These are phyloP conservation scores for Pleurotus sapidus DNA, from an alignment of 768 basidiomycete species.

Conservation along the genomic window DNA sequence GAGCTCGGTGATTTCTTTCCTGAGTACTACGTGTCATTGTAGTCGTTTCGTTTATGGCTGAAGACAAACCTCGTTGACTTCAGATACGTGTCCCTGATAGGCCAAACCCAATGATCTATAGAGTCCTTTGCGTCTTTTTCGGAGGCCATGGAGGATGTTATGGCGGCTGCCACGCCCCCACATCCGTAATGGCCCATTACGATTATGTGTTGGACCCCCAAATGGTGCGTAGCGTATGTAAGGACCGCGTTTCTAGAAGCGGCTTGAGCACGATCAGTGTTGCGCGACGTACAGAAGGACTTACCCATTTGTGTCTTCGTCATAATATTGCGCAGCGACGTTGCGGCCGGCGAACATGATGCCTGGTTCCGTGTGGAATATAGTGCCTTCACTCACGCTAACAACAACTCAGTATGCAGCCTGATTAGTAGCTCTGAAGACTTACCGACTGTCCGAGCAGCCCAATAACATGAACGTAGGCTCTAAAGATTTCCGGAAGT, in stretches of 20 bases:
- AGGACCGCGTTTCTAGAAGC: constrained; percentile 16
- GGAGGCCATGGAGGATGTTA: constrained; percentile 8
- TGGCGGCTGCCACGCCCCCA: constrained; percentile 19
- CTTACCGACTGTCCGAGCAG: constrained; percentile 21
- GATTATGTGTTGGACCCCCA: constrained; percentile 19
- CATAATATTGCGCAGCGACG: constrained; percentile 18
- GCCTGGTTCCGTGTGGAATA: constrained; percentile 20
- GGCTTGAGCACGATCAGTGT: neutral
- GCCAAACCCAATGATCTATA: constrained; percentile 20
- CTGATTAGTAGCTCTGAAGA: no score
- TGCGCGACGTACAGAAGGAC: neutral
- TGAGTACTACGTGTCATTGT: neutral
- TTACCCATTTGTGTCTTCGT: constrained; percentile 16
- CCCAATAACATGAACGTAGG: constrained; percentile 20
- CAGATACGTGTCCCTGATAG: constrained; percentile 19
- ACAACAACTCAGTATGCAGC: neutral
- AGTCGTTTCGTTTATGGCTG: no score
- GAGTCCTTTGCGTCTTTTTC: constrained; percentile 12
- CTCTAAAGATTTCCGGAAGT: neutral
- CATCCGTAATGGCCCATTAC: constrained; percentile 24
- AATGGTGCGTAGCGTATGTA: constrained; percentile 14
- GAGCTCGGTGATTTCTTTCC: constrained; percentile 16
- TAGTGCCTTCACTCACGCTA: constrained; percentile 18
- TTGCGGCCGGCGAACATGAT: constrained; percentile 21
- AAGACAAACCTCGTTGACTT: constrained; percentile 15